These are phyloP conservation scores for Albugo candida DNA, from an alignment of 352 stramenopile species.

Conservation along the genomic window DNA sequence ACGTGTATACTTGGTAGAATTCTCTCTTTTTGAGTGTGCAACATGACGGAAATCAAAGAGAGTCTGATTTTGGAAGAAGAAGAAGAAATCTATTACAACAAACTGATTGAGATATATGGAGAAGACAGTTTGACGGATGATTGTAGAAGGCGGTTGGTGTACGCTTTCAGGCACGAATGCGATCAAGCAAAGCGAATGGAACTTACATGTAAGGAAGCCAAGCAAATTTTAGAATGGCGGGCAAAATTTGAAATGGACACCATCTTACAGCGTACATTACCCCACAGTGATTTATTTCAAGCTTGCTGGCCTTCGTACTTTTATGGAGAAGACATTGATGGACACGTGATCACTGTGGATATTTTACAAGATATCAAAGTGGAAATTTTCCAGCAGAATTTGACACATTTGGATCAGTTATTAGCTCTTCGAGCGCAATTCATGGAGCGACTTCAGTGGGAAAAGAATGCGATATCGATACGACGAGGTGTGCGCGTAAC, in stretches of 20 bases:
- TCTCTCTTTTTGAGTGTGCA: too few relatives aligned
- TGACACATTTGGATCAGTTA: constrained; percentile 28
- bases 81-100: too few relatives aligned
- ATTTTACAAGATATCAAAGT: constrained; percentile 41
- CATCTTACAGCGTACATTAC: constrained; percentile 26
- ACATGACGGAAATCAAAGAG: too few relatives aligned
- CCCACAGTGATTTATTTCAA: constrained; percentile 35
- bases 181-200: constrained; percentile 55
- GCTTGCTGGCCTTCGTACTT: constrained; percentile 41
- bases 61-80: too few relatives aligned
- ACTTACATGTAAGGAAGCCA: constrained; percentile 35
- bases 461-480: constrained; percentile 49
- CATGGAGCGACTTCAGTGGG: constrained; percentile 65
- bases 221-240: constrained; percentile 43
- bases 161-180: constrained; percentile 20
- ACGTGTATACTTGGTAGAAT: too few relatives aligned
- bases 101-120: too few relatives aligned
- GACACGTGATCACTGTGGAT: constrained; percentile 49
- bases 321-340: constrained; percentile 52
- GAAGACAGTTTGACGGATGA: constrained; percentile 30
- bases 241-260: constrained; percentile 20
- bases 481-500: constrained; percentile 40
- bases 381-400: constrained; percentile 37
- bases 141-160: constrained; percentile 32
- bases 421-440: constrained; percentile 47